Evolutionary conservation across 495 filamentous ascomycete species (phyloP), one percentile per base, ranked within the genome.

Genomic region (Hypoxylon trugodes): DNA sequence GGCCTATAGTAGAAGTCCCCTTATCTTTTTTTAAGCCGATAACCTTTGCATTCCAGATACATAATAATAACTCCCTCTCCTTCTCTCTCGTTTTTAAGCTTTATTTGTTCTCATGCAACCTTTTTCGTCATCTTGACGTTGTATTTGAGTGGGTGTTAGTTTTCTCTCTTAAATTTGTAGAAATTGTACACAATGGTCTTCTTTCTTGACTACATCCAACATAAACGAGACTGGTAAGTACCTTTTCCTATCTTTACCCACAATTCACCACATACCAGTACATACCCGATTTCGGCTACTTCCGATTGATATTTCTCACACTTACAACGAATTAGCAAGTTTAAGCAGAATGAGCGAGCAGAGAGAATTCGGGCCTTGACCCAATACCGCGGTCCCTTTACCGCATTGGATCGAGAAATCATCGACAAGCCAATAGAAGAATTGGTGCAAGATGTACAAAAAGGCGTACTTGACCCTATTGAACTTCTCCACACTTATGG

Each of bases 401-500:
- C 85, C 1, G 25, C 73, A 1, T 24, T 74, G 8, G 92, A 97
- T 47, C 81, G 82, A 16, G 69, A 77, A 0, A 88, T 91, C 41
- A 81, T 97, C 46, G 78, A 87, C 25, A 87, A 87, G 54, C 86
- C 91, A 18, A 93, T 97, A 60, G 84, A 89, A 36, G 76, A 88
- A 45, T 83, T 97, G 15, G 92, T 97, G 2, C 74, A 86, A 38
- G 85, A 88, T 75, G 89, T 98, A 12, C 91, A 96, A 25, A 79
- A 84, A 6, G 79, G 85, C 18, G 73, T 79, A n/a, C 74, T 87
- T 36, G 77, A 84, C 2, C 87, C 92, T 0, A 74, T 89, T 22
- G 87, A 93, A 54, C 84, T 98, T 24, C 86, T 98, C 10, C 87
- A 79, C 52, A 87, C 92, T n/a, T 98, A 97, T 69, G 92, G 92